Evolutionary conservation across 73 alveolate species (phyloP), one percentile per base, ranked within the genome.

Genomic region (Paramecium tetraurelia): DNA sequence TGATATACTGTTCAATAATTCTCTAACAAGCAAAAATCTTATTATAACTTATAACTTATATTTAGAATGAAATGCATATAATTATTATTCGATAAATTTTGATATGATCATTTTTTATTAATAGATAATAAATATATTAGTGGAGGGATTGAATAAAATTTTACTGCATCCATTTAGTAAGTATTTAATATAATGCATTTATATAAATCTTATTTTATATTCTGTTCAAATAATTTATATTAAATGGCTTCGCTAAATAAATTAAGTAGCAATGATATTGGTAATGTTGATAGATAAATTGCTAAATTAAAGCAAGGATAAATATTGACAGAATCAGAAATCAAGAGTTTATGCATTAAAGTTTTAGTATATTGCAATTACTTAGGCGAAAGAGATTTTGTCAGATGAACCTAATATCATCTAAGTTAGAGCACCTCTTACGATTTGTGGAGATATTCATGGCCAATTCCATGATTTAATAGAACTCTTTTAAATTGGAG

Each of bases 361-460:
- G 89, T 77, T 72, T 35, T 9, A 43, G 29, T 27, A 77, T 36
- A 1, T 22, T 11, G 40, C 16, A 43, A 22, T 92, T 27, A 85
- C 11, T 11, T 70, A 94, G 95, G 98, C 97, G 11, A 98, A 97
- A 89, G 99, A 98, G 86, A 94, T 97, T 53, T 94, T 98, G 71
- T 43, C 86, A 41, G 96, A 95, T 92, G 96, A 97, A 69, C 43
- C 97, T 35, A 94, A 95, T 93, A 85, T 93, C 50, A 71, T 76
- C 48, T 40, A 71, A 18, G 98, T 97, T 12, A 71, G 93, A 59
- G 84, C 95, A 14, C 98, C 99, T 46, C 98, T 98, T 69, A 97
- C 99, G 50, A 96, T 97, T 50, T 98, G 99, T 93, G 99, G 99
- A 38, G 99, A 98, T 94, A 92, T 98, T 57, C 99, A 98, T 92